phyloP scores from a whole-genome alignment of 495 filamentous ascomycete species.

The Talaromyces liani region DNA sequence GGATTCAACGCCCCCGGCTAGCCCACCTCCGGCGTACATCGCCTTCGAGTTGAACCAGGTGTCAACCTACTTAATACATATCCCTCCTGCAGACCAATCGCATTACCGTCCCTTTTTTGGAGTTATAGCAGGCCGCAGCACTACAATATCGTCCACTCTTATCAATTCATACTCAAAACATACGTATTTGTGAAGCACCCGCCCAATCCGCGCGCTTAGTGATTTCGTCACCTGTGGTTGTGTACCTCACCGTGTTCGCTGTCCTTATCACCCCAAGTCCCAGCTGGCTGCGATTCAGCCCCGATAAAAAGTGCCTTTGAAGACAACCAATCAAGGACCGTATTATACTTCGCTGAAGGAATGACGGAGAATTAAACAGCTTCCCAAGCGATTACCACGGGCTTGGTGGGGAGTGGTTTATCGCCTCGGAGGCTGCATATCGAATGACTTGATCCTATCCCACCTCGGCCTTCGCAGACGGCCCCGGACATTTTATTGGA shows the following conservation, averaged over 20 bases:
- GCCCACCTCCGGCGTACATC: background rate
- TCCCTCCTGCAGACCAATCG: background rate
- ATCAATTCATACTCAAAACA: background rate
- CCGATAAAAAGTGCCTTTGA: background rate
- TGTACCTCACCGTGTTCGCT: background rate
- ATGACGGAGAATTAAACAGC: conserved; percentile 1
- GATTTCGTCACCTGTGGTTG: background rate
- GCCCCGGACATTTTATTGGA: conserved; percentile 2
- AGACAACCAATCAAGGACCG: no score
- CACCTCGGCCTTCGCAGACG: conserved; percentile 14
- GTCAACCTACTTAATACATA: background rate
- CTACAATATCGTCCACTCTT: background rate
- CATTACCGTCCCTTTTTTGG: background rate
- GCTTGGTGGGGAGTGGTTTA: conserved; percentile 7
- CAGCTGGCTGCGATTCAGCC: background rate
- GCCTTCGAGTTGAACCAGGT: background rate
- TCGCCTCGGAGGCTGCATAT: conserved; percentile 24
- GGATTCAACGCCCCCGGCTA: background rate
- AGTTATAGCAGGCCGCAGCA: background rate
- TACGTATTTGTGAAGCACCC: background rate
- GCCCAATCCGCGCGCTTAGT: background rate
- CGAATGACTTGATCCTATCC: conserved; percentile 36
- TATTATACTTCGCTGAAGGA: background rate
- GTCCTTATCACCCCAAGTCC: background rate
- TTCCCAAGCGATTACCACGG: conserved; percentile 7